phyloP scores from a whole-genome alignment of 768 basidiomycete genomes.

The Leccinum arenicola region DNA sequence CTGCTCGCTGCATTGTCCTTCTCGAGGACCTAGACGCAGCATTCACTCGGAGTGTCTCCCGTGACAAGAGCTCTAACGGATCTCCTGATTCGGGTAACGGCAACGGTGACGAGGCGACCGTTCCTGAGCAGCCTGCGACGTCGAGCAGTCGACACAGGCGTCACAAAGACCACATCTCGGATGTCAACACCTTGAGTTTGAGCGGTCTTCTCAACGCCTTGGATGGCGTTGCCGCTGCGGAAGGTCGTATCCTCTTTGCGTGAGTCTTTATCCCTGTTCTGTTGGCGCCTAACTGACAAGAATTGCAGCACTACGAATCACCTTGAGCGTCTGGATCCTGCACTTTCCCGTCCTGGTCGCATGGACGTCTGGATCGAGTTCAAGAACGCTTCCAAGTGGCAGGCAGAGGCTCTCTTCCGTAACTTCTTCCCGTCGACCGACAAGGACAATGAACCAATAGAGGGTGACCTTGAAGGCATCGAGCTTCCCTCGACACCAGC shows the following conservation, averaged over 20 bases:
- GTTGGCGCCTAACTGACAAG: not conserved
- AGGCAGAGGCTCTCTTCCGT: conserved; percentile 82
- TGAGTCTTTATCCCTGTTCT: conserved; percentile 39
- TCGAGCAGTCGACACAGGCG: conserved; percentile 43
- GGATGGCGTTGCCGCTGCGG: conserved; percentile 83
- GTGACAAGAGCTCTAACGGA: conserved; percentile 54
- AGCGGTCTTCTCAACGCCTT: conserved; percentile 82
- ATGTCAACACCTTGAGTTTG: conserved; percentile 77
- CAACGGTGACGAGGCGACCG: conserved; percentile 33
- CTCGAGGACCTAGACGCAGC: conserved; percentile 91
- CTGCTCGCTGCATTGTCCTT: conserved; percentile 80
- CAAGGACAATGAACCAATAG: conserved; percentile 37
- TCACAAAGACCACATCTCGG: conserved; percentile 60
- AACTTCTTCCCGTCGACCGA: conserved; percentile 88
- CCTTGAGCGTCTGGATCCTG: conserved; percentile 86
- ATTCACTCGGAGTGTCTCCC: conserved; percentile 71
- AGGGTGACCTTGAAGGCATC: conserved; percentile 45
- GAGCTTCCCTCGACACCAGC: conserved; percentile 40
- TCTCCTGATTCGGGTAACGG: conserved; percentile 37
- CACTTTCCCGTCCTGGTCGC: conserved; percentile 86
- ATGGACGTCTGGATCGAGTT: conserved; percentile 95
- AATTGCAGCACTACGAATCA: conserved; percentile 78
- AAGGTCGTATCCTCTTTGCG: conserved; percentile 88
- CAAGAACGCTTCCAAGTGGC: conserved; percentile 80
- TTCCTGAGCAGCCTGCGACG: conserved; percentile 27